Evolutionary conservation across 2,329 filamentous ascomycete genomes (phyloP), one percentile per base, ranked within the genome.

Genomic region (Torrubiellomyces zombiae): DNA sequence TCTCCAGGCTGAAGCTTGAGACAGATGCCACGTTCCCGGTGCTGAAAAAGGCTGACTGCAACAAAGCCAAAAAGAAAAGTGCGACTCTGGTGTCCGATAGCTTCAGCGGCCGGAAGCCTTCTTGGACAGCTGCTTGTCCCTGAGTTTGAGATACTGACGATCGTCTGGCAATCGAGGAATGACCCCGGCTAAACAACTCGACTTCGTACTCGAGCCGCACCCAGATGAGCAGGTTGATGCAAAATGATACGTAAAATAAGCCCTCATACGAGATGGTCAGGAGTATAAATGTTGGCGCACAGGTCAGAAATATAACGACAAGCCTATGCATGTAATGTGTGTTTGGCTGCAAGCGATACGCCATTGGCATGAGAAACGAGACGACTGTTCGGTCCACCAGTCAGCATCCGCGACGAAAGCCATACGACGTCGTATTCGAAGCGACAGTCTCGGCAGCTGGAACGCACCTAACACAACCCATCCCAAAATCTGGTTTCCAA

Each of bases 251-350:
- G 51, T 95, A 98, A 50, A 98, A 98, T 3, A 98, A 63, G 0
- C 86, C 86, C 50, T 98, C 89, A 53, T 92, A 98, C 1, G 86
- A 94, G 38, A 95, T 94, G 6, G 85, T 92, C 25, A 98, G 68
- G 41, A 98, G 86, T 44, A 98, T 77, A 51, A 95, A 98, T 2
- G 78, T 77, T 0, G 89, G 89, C 0, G 86, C 78, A 45, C 91
- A 95, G 5, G 85, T 79, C 24, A 98, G 61, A 55, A 95, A 98
- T 27, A 94, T 73, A 38, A 92, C 69, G 36, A 85, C 65, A 4
- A 98, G 60, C 14, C 85, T 75, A 48, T 95, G 85, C 37, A 95
- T 67, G 48, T 95, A 94, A 52, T 94, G 75, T 37, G 63, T 76
- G 46, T 81, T 89, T 2, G 82, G 76, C 35, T 79, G 73, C 2